These are phyloP conservation scores for Delitschia confertaspora DNA, from an alignment of 495 filamentous ascomycete species.

Conservation along the genomic window DNA sequence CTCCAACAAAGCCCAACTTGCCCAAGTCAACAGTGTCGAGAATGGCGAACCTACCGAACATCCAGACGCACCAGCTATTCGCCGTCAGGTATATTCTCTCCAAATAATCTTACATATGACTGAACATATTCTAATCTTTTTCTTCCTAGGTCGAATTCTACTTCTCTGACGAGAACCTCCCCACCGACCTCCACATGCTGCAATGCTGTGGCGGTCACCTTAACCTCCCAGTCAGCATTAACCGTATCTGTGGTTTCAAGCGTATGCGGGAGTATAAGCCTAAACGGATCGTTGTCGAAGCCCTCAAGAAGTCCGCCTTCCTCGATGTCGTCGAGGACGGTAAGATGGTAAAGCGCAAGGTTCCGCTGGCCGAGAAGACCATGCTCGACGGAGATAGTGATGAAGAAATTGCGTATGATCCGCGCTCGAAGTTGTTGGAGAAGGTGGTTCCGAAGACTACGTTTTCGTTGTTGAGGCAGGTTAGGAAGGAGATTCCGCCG, in stretches of 20 bases:
- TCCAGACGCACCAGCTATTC: slow-evolving; percentile 22
- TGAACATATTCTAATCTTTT: background rate
- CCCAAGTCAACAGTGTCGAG: too few species aligned
- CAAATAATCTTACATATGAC: background rate
- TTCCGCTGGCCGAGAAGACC: slow-evolving; percentile 13
- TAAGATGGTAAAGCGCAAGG: slow-evolving; percentile 28
- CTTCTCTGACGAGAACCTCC: slow-evolving; percentile 39
- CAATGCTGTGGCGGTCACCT: slow-evolving; percentile 25
- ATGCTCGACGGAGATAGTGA: slow-evolving; percentile 13
- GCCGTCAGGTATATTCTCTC: slow-evolving; percentile 20
- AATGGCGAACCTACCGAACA: too few species aligned
- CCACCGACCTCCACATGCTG: slow-evolving; percentile 31
- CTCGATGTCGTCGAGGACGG: slow-evolving; percentile 30
- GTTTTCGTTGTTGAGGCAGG: slow-evolving; percentile 6
- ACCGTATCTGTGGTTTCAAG: slow-evolving; percentile 31
- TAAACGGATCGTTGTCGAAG: slow-evolving; percentile 19
- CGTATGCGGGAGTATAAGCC: slow-evolving; percentile 34
- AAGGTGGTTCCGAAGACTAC: slow-evolving; percentile 2
- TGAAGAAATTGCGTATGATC: slow-evolving; percentile 21
- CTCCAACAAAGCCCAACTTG: too few species aligned
- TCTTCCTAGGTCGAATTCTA: slow-evolving; percentile 36
- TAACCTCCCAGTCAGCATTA: slow-evolving; percentile 32
- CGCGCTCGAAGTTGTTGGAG: slow-evolving; percentile 4
- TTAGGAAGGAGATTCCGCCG: slow-evolving; percentile 13
- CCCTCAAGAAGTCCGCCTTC: slow-evolving; percentile 28